Conservation (phyloP, 2,329 filamentous ascomycete genomes). For the Lachnellula arida region DNA sequence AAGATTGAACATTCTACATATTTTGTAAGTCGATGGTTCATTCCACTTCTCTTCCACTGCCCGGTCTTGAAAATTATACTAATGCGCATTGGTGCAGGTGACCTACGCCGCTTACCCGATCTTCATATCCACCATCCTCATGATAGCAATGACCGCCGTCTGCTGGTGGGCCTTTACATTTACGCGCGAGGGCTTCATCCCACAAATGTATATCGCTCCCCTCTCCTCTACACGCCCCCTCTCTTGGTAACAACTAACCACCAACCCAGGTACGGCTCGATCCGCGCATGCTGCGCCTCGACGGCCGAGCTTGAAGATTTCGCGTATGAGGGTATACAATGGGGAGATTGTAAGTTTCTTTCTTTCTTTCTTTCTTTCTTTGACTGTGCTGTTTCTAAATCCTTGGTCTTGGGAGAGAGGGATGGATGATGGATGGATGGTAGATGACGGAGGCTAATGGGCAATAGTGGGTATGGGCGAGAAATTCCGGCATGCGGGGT, state of each 20-base stretch:
- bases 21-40: slow-evolving; percentile 3
- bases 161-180: slow-evolving; percentile 23
- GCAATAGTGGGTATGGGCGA: slow-evolving; percentile 17
- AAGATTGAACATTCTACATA: slow-evolving; percentile 15
- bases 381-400: no score
- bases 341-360: slow-evolving; percentile 17
- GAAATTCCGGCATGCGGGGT: slow-evolving; percentile 19
- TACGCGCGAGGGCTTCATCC: slow-evolving; percentile 18
- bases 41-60: neutral
- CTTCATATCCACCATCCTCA: slow-evolving; percentile 16
- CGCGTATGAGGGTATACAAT: slow-evolving; percentile 9
- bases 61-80: neutral
- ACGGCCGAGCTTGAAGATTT: slow-evolving; percentile 19
- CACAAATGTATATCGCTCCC: slow-evolving; percentile 15
- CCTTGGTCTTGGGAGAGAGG: no score
- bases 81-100: slow-evolving; percentile 1
- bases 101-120: slow-evolving; percentile 19
- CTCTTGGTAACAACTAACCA: neutral
- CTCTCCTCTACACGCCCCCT: neutral
- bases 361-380: no score
- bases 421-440: no score
- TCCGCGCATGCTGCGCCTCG: slow-evolving; percentile 17
- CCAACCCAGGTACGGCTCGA: slow-evolving; percentile 8
- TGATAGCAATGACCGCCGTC: slow-evolving; percentile 15
- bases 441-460: neutral